phyloP scores from a whole-genome alignment of 768 basidiomycete species.

The Obba rivulosa region DNA sequence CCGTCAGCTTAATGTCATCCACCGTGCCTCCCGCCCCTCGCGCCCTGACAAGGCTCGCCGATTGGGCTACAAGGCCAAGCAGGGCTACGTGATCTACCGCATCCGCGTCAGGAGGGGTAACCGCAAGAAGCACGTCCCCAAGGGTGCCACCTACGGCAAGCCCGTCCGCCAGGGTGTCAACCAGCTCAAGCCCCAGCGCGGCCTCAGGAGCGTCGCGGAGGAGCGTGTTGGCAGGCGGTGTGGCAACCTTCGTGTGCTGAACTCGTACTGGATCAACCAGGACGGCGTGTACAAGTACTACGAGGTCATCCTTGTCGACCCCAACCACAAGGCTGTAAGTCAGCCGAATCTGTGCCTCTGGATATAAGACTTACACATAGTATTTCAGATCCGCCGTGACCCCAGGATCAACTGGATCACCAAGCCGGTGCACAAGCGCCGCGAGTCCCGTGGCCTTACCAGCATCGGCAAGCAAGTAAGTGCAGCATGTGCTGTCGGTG shows the following conservation, averaged over 20 bases:
- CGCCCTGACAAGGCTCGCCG: conserved; percentile 99
- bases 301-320: conserved; percentile 98
- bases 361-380: conserved; percentile 8
- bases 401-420: conserved; percentile 98
- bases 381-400: conserved; percentile 80
- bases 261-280: conserved; percentile 99
- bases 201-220: conserved; percentile 90
- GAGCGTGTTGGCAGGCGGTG: conserved; percentile 97
- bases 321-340: conserved; percentile 86
- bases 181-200: conserved; percentile 96
- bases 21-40: conserved; percentile 96
- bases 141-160: conserved; percentile 99
- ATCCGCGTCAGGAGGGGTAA: conserved; percentile 96
- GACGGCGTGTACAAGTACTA: conserved; percentile 99
- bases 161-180: conserved; percentile 99
- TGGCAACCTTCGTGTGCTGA: conserved; percentile 92
- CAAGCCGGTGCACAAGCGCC: conserved; percentile 97
- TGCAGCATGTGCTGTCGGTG: conserved; percentile 7
- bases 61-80: conserved; percentile 99
- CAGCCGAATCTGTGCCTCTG: neutral
- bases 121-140: conserved; percentile 97
- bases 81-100: conserved; percentile 98
- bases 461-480: conserved; percentile 90
- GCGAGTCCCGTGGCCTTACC: conserved; percentile 97
- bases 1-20: conserved; percentile 96